Evolutionary conservation across 2,329 filamentous ascomycete genomes (phyloP).

Genomic region (Nemania serpens): DNA sequence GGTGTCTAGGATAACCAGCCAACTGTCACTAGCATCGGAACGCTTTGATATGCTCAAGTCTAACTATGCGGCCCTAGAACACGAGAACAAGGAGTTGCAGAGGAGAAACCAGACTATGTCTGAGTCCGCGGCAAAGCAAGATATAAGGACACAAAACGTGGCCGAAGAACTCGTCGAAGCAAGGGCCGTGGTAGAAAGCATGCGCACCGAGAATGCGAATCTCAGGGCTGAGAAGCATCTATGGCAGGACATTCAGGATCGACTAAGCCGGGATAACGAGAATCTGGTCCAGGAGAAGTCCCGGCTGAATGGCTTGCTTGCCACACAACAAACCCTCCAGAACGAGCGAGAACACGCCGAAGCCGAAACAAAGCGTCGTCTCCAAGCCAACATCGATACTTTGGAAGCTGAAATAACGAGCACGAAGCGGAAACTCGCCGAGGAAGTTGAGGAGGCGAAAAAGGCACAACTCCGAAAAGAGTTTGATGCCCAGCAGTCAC

Average conservation of each 20-base stretch:
- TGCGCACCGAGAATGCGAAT: slow-evolving; percentile 89
- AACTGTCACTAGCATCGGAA: slow-evolving; percentile 79
- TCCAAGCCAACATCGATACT: slow-evolving; percentile 77
- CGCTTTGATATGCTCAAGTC: slow-evolving; percentile 87
- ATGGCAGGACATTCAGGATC: slow-evolving; percentile 90
- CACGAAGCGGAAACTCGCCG: slow-evolving; percentile 80
- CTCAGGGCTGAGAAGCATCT: slow-evolving; percentile 93
- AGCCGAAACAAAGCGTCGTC: slow-evolving; percentile 76
- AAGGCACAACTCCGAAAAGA: slow-evolving; percentile 84
- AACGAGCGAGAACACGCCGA: slow-evolving; percentile 91
- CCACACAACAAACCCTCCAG: slow-evolving; percentile 83
- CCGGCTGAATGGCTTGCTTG: slow-evolving; percentile 79
- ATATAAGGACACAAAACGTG: slow-evolving; percentile 86
- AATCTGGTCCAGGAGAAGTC: slow-evolving; percentile 81
- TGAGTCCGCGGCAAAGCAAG: slow-evolving; percentile 86
- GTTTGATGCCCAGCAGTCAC: slow-evolving; percentile 84
- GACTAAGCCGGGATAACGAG: slow-evolving; percentile 87
- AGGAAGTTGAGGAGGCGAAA: slow-evolving; percentile 83
- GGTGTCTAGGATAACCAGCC: slow-evolving; percentile 77
- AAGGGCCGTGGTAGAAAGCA: slow-evolving; percentile 78
- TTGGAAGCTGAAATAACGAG: slow-evolving; percentile 79
- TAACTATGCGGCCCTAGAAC: slow-evolving; percentile 83
- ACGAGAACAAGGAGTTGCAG: slow-evolving; percentile 83
- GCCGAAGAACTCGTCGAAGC: slow-evolving; percentile 92
- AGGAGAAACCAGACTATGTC: slow-evolving; percentile 78